Evolutionary conservation across 2,329 filamentous ascomycete genomes (phyloP).

Genomic region (Xylariaceae sp.): DNA sequence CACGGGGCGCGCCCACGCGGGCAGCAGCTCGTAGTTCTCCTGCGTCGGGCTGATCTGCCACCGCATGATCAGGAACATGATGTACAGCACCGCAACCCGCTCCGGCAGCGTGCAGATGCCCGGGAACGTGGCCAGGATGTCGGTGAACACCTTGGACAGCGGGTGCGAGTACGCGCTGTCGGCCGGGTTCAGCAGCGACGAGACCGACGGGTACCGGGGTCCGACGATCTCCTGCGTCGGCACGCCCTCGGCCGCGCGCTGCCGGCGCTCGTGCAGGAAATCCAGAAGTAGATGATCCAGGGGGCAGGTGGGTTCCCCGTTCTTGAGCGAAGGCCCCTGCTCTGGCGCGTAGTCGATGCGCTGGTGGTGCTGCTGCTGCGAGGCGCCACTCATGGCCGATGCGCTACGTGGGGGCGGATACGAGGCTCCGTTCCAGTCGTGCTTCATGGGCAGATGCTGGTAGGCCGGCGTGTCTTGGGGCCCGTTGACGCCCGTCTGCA

Average conservation of each 20-base stretch:
- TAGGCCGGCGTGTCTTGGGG: conserved; percentile 37
- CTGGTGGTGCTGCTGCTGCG: conserved; percentile 9
- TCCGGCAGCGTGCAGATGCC: conserved; percentile 72
- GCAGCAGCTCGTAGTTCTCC: conserved; percentile 72
- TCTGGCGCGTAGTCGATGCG: conserved; percentile 9
- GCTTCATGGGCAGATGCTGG: conserved; percentile 42
- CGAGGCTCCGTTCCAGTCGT: conserved; percentile 35
- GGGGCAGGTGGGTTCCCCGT: conserved; percentile 63
- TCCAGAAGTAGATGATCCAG: conserved; percentile 74
- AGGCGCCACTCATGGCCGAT: conserved; percentile 3
- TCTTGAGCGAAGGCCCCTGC: conserved; percentile 38
- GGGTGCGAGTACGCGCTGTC: conserved; percentile 60
- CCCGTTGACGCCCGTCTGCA: conserved; percentile 42
- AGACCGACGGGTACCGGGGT: conserved; percentile 72
- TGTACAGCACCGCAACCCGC: conserved; percentile 71
- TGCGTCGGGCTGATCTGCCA: conserved; percentile 76
- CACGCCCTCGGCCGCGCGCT: conserved; percentile 58
- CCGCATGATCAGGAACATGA: conserved; percentile 81
- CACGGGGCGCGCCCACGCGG: conserved; percentile 62
- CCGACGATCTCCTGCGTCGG: conserved; percentile 60
- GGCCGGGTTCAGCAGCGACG: conserved; percentile 66
- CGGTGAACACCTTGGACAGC: conserved; percentile 76
- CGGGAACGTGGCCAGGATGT: conserved; percentile 78
- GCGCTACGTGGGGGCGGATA: conserved; percentile 3
- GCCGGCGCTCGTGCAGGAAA: conserved; percentile 63